Evolutionary conservation across 306 rosid genomes (phyloP), one percentile per base, ranked within the genome.

Genomic region (Rosa multiflora): DNA sequence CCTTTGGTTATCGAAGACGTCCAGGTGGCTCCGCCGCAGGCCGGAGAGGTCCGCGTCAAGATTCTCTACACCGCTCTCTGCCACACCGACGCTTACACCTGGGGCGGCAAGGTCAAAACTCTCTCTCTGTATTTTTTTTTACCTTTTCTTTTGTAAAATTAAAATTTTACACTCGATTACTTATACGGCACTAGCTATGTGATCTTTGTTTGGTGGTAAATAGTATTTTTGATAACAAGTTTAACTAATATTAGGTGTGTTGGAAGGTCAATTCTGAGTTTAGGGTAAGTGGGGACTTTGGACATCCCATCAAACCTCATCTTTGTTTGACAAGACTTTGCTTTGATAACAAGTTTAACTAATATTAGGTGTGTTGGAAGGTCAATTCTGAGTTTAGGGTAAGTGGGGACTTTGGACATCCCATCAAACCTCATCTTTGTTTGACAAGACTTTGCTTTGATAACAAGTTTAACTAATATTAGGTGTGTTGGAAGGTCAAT

Each of bases 41-140:
- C 90, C 48, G 95, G 97, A 1, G 98, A 94, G 88, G 97, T 94
- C 76, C 90, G 95, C 53, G 44, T 94, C 87, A 81, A 91, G 85
- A 89, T 94, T 82, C 90, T 91, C 76, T 94, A 75, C 85, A 85
- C 97, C 29, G 97, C 97, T 83, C 95, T 94, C 70, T 94, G 95
- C 66, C 99, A 92, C 82, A 94, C 97, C 46, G 97, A 94, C 78
- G 92, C 97, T 80, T 94, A 92, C 44, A 94, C 99, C 56, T 92
- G 99, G 99, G 85, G 95, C 59, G 99, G 97, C 89, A 92, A 94
- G 97, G 97, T 91, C 66, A 10, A 18, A 44, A 67, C 35, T 10
- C 14, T 75, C 64, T 75, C 47, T 72, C 59, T 49, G 21, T 59
- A 8, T 61, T 49, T 37, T 35, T 46, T 26, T 26, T 26, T 64